Base-by-base conservation (phyloP, 768 basidiomycete species). In the Megacollybia marginata region DNA sequence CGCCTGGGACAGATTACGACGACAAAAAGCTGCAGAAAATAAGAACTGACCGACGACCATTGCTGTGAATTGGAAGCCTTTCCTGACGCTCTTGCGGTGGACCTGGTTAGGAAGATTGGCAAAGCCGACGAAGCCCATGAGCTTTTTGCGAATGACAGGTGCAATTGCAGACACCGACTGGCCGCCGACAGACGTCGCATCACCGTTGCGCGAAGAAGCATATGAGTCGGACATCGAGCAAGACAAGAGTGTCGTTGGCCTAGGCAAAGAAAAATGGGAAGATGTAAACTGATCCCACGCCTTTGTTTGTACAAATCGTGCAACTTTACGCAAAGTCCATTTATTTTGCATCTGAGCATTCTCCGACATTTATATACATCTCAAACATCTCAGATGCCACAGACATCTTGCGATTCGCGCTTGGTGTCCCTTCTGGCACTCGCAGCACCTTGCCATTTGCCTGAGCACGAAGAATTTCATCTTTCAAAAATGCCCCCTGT, bases 21-120 rank as follows among this genome's bases (percentile, higher is more conserved):
- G 54, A 53, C 11, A 16, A 19, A 16, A 19, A 19, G 15, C 23
- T 44, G 15, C 20, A 5, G 18, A 44, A 42, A 38, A 33, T 54
- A 56, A 48, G 48, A 44, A 85, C 92, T 62, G 58, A 95, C 95
- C 95, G 64, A 99, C 95, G 55, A 99, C 95, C 96, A 99, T 98
- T 57, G 84, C 78, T 48, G 93, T 95, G 74, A 99, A 99, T 68
- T 98, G 92, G 78, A 98, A 99, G 42, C 96, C 95, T 71, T 93
- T 97, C 74, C 92, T 80, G 44, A 96, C 88, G 61, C 92, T 95
- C 75, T 96, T 92, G 70, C 96, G 86, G 72, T 99, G 96, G 42
- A 98, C 95, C 69, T 99, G 96, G 79, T 99, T 98, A 46, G 96
- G 96, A 46, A 99, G 79, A 69, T 96, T 98, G 64, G 94, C 92